Evolutionary conservation across 768 basidiomycete species (phyloP), one percentile per base, ranked within the genome.

Genomic region (Panaeolus cyanescens): DNA sequence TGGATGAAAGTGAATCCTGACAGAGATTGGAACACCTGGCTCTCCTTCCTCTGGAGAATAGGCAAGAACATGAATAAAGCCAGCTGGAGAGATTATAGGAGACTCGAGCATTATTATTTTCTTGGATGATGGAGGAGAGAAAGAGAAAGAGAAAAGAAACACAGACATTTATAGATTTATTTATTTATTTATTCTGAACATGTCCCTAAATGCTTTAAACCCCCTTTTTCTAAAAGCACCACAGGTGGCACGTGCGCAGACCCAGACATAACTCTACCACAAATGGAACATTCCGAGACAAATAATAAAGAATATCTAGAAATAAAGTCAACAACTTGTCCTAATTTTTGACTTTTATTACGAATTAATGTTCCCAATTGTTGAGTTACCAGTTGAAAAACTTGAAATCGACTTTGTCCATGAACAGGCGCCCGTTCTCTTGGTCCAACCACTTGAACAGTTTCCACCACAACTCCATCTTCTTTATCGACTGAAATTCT

Each of bases 201-300:
- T 25, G 45, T 78, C 30, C 71, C 75, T 22, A 79, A 75, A 73
- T 91, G 89, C 60, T 81, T 77, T 87, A 87, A 2, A 42, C 64
- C 60, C 74, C 66, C 71, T 77, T 75, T 22, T 71, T 74, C 84
- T 83, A 89, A 28, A 83, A 50, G 81, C 31, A 85, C 87, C 3
- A 91, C 88, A 0, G 90, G 86, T 1, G 91, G 91, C 7, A 89
- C 78, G 69, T 92, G 89, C 0, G 86, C 87, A 65, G 92, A 90
- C 2, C 78, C 76, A 0, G 88, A 88, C 20, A 92, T 73, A 28
- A 92, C 86, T 17, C 90, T 85, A 54, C 82, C 75, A 67, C 91
- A 93, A 31, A 70, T 74, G 22, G 72, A 72, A 65, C 91, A 93
- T 3, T 76, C 81, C 32, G 85, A 81, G 55, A 85, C 75, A 65